Evolutionary conservation across 1,139 yeast species (phyloP).

Genomic region (Candida sp.): DNA sequence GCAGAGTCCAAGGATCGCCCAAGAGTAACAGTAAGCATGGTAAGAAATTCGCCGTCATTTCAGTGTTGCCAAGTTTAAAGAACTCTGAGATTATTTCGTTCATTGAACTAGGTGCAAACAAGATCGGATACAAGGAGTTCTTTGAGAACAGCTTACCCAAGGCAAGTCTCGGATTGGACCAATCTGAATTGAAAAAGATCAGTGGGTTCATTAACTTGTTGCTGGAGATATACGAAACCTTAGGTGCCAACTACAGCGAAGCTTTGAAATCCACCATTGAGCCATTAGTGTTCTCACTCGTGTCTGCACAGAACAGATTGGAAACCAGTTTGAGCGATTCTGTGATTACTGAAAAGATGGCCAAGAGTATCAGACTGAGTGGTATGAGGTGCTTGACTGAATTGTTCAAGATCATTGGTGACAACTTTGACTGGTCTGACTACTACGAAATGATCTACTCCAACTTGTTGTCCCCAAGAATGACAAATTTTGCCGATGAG

Average conservation of each 20-base stretch:
- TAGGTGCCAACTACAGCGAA: slow-evolving; percentile 62
- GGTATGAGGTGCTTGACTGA: slow-evolving; percentile 63
- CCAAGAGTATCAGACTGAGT: slow-evolving; percentile 59
- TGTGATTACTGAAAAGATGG: slow-evolving; percentile 40
- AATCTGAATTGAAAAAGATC: slow-evolving; percentile 50
- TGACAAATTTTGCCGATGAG: slow-evolving; percentile 68
- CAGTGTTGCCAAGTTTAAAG: slow-evolving; percentile 67
- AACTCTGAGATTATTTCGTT: slow-evolving; percentile 61
- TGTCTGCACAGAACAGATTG: slow-evolving; percentile 55
- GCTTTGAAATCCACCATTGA: slow-evolving; percentile 57
- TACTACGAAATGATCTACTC: slow-evolving; percentile 57
- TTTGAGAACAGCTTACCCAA: slow-evolving; percentile 20
- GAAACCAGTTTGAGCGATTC: slow-evolving; percentile 22
- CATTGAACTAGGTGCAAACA: slow-evolving; percentile 63
- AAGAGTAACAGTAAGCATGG: slow-evolving; percentile 73
- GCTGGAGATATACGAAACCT: slow-evolving; percentile 60
- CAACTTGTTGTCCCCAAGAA: slow-evolving; percentile 65
- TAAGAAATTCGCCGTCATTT: slow-evolving; percentile 76
- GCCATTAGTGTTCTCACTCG: slow-evolving; percentile 64
- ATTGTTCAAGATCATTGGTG: slow-evolving; percentile 53
- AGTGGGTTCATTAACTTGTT: slow-evolving; percentile 77
- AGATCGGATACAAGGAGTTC: slow-evolving; percentile 47
- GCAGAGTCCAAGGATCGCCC: slow-evolving; percentile 71
- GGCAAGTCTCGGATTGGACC: slow-evolving; percentile 31
- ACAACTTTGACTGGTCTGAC: slow-evolving; percentile 57